A percentile compares a stretch with the other conserved stretches of the same genome.
Evolutionary conservation across 108 stramenopile species (phyloP).

Genomic region (Cafeteria roenbergensis): DNA sequence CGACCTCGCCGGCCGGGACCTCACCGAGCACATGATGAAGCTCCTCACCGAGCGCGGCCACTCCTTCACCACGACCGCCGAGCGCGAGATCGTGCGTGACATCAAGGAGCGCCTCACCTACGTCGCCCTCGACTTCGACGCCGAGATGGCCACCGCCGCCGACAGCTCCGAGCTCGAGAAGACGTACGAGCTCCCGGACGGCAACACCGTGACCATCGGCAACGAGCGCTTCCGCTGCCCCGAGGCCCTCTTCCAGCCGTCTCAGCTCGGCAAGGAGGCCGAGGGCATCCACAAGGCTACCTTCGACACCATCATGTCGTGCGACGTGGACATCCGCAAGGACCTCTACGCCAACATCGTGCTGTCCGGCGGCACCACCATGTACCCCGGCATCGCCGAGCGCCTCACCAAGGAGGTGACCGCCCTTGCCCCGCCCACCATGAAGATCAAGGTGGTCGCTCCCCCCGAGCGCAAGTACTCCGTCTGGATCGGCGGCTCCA

Average conservation of each 20-base stretch:
- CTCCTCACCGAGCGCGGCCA: slow-evolving; percentile 52
- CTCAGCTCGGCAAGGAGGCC: slow-evolving; percentile 89
- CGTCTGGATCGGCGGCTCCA: slow-evolving; percentile 95
- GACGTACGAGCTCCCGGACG: slow-evolving; percentile 51
- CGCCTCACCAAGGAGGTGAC: slow-evolving; percentile 97
- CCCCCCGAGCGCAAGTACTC: slow-evolving; percentile 60
- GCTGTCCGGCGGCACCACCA: slow-evolving; percentile 51
- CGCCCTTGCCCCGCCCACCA: slow-evolving; percentile 46
- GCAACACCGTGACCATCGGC: slow-evolving; percentile 46
- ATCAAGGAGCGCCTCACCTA: slow-evolving; percentile 59
- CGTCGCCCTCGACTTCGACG: slow-evolving; percentile 51
- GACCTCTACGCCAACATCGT: slow-evolving; percentile 53
- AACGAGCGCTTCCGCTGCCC: slow-evolving; percentile 52
- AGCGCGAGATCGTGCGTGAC: slow-evolving; percentile 51
- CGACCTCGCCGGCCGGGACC: slow-evolving; percentile 50
- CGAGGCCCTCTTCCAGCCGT: slow-evolving; percentile 59
- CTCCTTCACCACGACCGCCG: slow-evolving; percentile 50
- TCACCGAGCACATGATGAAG: slow-evolving; percentile 55
- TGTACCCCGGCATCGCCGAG: slow-evolving; percentile 96
- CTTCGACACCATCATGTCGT: slow-evolving; percentile 99
- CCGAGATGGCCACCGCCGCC: slow-evolving; percentile 48
- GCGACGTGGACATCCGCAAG: slow-evolving; percentile 98
- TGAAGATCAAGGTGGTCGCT: slow-evolving; percentile 48
- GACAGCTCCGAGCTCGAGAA: slow-evolving; percentile 50
- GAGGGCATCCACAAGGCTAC: slow-evolving; percentile 88